Evolutionary conservation across 2,329 filamentous ascomycete genomes (phyloP).

Genomic region (Plenodomus lindquistii): DNA sequence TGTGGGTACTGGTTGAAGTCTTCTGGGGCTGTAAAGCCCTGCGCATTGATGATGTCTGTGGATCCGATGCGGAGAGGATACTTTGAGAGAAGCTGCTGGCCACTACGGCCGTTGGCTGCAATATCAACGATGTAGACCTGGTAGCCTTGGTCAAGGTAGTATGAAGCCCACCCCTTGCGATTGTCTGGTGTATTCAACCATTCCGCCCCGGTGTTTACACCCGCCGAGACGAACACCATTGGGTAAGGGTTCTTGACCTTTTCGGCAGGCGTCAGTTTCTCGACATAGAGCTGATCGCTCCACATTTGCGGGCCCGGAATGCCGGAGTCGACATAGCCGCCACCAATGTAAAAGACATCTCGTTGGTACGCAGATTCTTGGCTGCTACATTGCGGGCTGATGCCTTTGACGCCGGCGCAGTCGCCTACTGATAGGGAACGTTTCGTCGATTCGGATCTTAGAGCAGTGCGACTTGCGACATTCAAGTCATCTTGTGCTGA

Average conservation of each 20-base stretch:
- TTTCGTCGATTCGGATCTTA: too few species aligned
- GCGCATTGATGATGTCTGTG: conserved; percentile 14
- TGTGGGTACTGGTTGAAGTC: conserved; percentile 18
- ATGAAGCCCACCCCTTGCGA: conserved; percentile 23
- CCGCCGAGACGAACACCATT: conserved; percentile 27
- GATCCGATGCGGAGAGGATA: conserved; percentile 17
- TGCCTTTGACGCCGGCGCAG: too few species aligned
- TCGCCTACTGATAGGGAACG: too few species aligned
- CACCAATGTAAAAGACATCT: too few species aligned
- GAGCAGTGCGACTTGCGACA: too few species aligned
- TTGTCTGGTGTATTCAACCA: conserved; percentile 23
- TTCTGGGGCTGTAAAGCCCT: conserved; percentile 18
- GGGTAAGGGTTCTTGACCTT: conserved; percentile 19
- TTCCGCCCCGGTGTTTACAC: conserved; percentile 20
- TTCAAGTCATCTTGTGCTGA: too few species aligned
- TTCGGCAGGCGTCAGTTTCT: conserved; percentile 20
- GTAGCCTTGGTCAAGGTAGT: conserved; percentile 24
- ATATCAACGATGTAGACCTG: conserved; percentile 26
- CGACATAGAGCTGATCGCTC: conserved; percentile 26
- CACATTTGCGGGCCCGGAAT: too few species aligned
- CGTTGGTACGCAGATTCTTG: too few species aligned
- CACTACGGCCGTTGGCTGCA: conserved; percentile 15
- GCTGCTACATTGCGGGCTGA: too few species aligned
- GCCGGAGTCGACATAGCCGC: too few species aligned
- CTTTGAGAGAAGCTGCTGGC: too few species aligned